Percentiles rank a stretch among this genome's conserved stretches.
Evolutionary conservation across 768 basidiomycete genomes (phyloP).

Genomic region (Pleurotus ostreatus): DNA sequence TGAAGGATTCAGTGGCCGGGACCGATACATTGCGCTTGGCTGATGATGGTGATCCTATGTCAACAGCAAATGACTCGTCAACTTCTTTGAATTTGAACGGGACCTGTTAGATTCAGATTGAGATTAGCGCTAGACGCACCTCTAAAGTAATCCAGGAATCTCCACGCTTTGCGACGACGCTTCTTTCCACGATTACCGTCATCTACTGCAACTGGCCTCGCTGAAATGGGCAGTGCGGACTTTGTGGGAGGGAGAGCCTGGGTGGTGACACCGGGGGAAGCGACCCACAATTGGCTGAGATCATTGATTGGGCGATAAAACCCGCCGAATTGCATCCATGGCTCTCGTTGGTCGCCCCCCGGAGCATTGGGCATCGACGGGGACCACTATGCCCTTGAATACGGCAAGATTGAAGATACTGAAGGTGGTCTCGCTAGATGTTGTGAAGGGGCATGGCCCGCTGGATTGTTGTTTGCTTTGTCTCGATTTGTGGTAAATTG

Average conservation of each 20-base stretch:
- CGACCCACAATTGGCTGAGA: conserved; percentile 15
- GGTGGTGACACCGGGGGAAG: conserved; percentile 12
- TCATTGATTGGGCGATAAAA: conserved; percentile 15
- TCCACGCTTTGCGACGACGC: conserved; percentile 10
- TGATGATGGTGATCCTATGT: not conserved
- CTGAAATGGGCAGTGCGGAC: not conserved
- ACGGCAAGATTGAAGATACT: too few relatives aligned
- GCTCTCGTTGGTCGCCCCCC: conserved; percentile 3
- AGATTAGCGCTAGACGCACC: not conserved
- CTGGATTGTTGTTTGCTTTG: too few relatives aligned
- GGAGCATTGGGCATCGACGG: not conserved
- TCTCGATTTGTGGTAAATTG: too few relatives aligned
- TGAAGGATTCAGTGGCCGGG: not conserved
- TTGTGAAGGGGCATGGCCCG: too few relatives aligned
- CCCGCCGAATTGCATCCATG: conserved; percentile 14
- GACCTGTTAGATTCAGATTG: too few relatives aligned
- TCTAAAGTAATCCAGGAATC: conserved; percentile 2
- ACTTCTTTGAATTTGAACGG: too few relatives aligned
- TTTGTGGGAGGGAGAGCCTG: not conserved
- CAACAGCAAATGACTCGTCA: not conserved
- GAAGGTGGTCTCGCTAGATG: too few relatives aligned
- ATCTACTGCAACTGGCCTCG: not conserved
- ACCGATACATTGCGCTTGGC: not conserved
- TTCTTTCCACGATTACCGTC: not conserved
- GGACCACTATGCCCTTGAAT: too few relatives aligned